Evolutionary conservation across 1,139 yeast species (phyloP), one percentile per base, ranked within the genome.

Genomic region (Scheffersomyces parashehatae): DNA sequence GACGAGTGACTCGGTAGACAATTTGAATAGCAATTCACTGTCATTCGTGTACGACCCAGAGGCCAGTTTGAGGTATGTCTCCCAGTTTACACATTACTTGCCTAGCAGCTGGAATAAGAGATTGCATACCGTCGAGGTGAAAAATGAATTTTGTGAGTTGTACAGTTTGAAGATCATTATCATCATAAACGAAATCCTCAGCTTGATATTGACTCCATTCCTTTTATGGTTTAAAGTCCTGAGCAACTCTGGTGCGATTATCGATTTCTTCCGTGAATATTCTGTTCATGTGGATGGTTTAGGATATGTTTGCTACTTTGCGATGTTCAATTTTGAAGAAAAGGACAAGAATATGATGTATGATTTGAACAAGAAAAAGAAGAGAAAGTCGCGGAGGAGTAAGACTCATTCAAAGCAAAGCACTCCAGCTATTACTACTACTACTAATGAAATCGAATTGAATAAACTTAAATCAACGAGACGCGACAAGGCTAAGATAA

Each of bases 291-390:
- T 91, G 38, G 98, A 91, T 66, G 98, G 97, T 0, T 70, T 93
- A 37, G 99, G 99, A 0, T 87, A 91, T 57, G 96, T 93, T 31
- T 93, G 99, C 60, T 85, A 88, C 36, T 89, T 84, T 73, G 98
- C 99, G 3, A 87, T 88, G 82, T 95, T 93, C 65, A 87, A 88
- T 54, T 81, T 85, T 49, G 86, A 84, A 52, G 79, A 81, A 46
- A 77, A 76, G 50, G 80, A 76, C 51, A 75, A 78, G 53, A 77
- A 73, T 49, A 73, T 73, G 78, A 68, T 70, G 75, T 46, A 52
- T 44, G 67, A 73, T 41, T 51, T 62, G 41, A 67, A 62, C 42
- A 65, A 62, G 45, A 53, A 51, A 37, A 59, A 56, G 35, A 50
- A 53, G 43, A 40, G 44, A 44, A 47, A 29, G 36, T 41, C 5